These are phyloP conservation scores for Ophiostoma piceae DNA, from an alignment of 2,329 filamentous ascomycete genomes.

Conservation along the genomic window DNA sequence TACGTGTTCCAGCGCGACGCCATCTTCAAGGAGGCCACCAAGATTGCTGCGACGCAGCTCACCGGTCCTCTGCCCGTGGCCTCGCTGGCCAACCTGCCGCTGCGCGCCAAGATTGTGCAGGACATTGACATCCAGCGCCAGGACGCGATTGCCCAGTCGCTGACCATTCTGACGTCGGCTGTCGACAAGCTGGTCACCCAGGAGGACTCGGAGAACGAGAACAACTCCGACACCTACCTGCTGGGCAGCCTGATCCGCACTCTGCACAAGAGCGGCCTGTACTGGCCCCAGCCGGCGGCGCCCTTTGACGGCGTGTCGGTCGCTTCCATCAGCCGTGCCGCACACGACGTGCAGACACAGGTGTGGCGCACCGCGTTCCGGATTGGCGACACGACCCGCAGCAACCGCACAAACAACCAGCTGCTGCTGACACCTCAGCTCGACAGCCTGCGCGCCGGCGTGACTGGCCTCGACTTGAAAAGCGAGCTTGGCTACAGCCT, in stretches of 20 bases:
- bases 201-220: slow-evolving; percentile 23
- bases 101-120: slow-evolving; percentile 32
- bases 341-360: slow-evolving; percentile 29
- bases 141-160: slow-evolving; percentile 28
- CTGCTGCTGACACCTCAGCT: slow-evolving; percentile 26
- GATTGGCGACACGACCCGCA: slow-evolving; percentile 21
- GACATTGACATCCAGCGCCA: slow-evolving; percentile 33
- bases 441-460: slow-evolving; percentile 26
- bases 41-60: slow-evolving; percentile 29
- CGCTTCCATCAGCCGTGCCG: slow-evolving; percentile 27
- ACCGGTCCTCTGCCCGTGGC: slow-evolving; percentile 28
- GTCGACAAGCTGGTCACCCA: slow-evolving; percentile 28
- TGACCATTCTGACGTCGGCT: slow-evolving; percentile 28
- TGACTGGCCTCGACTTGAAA: slow-evolving; percentile 32
- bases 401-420: slow-evolving; percentile 22
- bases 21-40: slow-evolving; percentile 31
- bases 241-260: slow-evolving; percentile 33
- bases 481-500: slow-evolving; percentile 32
- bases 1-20: slow-evolving; percentile 32
- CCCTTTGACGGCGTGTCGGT: slow-evolving; percentile 32
- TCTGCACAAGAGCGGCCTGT: slow-evolving; percentile 29
- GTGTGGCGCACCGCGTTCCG: slow-evolving; percentile 24
- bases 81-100: slow-evolving; percentile 28
- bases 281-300: slow-evolving; percentile 31
- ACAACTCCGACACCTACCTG: slow-evolving; percentile 30